These are phyloP conservation scores for Citeromyces matritensis DNA, from an alignment of 805 yeast species.

Conservation along the genomic window DNA sequence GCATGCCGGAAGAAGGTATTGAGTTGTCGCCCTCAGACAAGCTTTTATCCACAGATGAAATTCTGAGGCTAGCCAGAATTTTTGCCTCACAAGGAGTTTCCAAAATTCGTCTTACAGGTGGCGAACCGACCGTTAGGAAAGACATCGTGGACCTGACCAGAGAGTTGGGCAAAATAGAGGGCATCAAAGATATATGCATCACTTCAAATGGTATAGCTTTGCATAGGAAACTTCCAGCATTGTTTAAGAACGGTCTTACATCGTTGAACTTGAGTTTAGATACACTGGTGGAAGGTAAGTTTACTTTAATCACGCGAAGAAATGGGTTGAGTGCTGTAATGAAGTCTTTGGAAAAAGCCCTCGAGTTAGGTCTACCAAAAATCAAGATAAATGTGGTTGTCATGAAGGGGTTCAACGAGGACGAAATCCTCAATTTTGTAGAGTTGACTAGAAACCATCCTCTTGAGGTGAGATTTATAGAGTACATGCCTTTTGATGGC, in stretches of 20 bases:
- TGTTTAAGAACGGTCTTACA: constrained; percentile 25
- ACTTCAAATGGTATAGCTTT: constrained; percentile 38
- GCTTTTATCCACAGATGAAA: constrained; percentile 26
- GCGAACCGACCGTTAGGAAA: constrained; percentile 38
- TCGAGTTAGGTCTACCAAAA: constrained; percentile 25
- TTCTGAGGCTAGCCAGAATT: constrained; percentile 21
- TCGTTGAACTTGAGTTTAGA: constrained; percentile 32
- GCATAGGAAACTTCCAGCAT: constrained; percentile 27
- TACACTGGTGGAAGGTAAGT: constrained; percentile 36
- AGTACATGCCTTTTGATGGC: constrained; percentile 46
- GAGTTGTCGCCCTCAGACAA: constrained; percentile 25
- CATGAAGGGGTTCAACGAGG: constrained; percentile 33
- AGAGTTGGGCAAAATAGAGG: constrained; percentile 20
- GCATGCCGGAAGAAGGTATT: constrained; percentile 45
- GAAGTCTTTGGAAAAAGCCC: constrained; percentile 24
- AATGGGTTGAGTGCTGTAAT: constrained; percentile 30
- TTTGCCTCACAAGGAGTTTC: constrained; percentile 34
- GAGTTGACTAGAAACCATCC: constrained; percentile 20
- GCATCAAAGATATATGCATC: constrained; percentile 30
- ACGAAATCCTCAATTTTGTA: constrained; percentile 32
- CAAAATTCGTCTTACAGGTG: constrained; percentile 38
- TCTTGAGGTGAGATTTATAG: constrained; percentile 36
- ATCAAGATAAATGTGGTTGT: constrained; percentile 35
- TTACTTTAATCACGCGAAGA: constrained; percentile 28
- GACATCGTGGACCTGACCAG: constrained; percentile 29